Base-by-base conservation (phyloP, 345 rosid species). In the Theobroma cacao region DNA sequence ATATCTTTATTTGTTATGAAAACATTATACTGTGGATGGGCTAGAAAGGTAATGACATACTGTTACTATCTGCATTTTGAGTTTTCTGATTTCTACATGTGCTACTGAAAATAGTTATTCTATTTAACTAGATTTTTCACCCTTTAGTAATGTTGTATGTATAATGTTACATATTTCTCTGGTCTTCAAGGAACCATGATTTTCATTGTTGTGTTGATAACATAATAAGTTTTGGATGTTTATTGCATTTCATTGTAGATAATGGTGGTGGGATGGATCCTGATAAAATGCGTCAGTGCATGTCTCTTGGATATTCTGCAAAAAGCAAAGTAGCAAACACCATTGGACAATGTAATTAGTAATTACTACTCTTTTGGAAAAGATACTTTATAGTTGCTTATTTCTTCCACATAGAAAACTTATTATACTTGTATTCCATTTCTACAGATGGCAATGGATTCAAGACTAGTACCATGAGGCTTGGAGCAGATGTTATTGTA, bases 401-500 rank as follows among this genome's bases (percentile, higher is more conserved):
- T 12, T 72, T 30, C 45, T 56, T 17, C 41, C 40, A 63, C 31
- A 28, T 18, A 48, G 12, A 56, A 40, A 26, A 31, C 38, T 79
- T 78, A n/a, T 43, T 24, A 55, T 66, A 18, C 64, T 14, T 12
- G 24, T 70, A 48, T 70, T 4, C 65, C 63, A 34, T 61, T 45
- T 72, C 45, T 75, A 26, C 87, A 94, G 98, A 94, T 93, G 97
- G 98, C 15, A 94, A 94, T 84, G 98, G 98, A 52, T 94, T 94
- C 80, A 94, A 94, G 91, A 95, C 99, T 14, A 95, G 99, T 84
- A 95, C 98, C 52, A 94, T 95, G 99, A 92, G 99, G 81, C 96
- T 95, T 68, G 99, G 99, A 26, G 98, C 99, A 66, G 99, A 95
- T 93, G 99, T 93, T 62, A 90, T 95, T 60, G 99, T 95, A n/a